Percentiles rank a stretch among this genome's conserved stretches.
phyloP scores from a whole-genome alignment of 768 basidiomycete genomes.

The Cyclocybe aegerita region DNA sequence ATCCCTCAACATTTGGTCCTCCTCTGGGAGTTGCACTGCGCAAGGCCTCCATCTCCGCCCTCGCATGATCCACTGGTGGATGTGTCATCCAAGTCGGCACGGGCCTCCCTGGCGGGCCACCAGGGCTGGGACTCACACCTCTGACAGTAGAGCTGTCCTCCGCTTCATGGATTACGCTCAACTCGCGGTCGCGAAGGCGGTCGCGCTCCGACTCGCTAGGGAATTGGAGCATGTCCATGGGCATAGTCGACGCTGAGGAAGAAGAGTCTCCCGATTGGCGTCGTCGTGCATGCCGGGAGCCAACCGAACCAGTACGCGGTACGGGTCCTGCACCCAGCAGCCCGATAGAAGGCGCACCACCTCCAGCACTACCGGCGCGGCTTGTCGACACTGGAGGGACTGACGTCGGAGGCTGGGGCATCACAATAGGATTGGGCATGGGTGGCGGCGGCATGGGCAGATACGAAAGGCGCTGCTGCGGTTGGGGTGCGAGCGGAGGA shows the following conservation, averaged over 20 bases:
- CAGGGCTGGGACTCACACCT: not conserved
- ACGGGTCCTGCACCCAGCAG: no score
- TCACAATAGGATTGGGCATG: no score
- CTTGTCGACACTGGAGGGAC: no score
- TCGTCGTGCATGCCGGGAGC: not conserved
- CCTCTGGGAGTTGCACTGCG: no score
- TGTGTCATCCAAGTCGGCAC: slow-evolving; percentile 1
- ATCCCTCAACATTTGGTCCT: no score
- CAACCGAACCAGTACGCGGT: no score
- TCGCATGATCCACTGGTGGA: slow-evolving; percentile 4
- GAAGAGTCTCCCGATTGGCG: slow-evolving; percentile 4
- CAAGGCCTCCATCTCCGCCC: not conserved
- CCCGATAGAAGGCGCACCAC: no score
- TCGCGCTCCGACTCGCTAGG: not conserved
- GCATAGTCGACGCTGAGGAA: not conserved
- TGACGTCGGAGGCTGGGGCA: no score
- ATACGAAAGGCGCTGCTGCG: no score
- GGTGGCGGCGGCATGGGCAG: no score
- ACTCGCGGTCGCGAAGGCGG: not conserved
- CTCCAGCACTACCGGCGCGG: no score
- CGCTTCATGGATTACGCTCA: not conserved
- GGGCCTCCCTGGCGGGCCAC: not conserved
- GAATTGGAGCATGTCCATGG: slow-evolving; percentile 3
- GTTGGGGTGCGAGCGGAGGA: no score
- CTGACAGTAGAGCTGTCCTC: not conserved